phyloP scores from a whole-genome alignment of 2,329 filamentous ascomycete genomes.

The Coniochaeta sp. region DNA sequence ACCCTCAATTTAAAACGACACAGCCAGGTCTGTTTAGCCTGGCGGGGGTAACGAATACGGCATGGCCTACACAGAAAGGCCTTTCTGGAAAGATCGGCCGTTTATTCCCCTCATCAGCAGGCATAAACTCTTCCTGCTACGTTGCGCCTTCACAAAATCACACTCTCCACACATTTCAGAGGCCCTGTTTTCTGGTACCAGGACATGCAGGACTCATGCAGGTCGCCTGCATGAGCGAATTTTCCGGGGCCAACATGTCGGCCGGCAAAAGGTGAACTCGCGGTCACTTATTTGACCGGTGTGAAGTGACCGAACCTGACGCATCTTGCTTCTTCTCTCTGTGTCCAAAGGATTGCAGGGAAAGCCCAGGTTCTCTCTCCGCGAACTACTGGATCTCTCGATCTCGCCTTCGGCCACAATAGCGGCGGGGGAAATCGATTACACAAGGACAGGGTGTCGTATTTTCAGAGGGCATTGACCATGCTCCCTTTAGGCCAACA shows the following conservation, averaged over 20 bases:
- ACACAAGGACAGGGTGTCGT: neutral
- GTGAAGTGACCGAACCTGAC: neutral
- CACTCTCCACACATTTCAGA: neutral
- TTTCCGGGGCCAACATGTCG: neutral
- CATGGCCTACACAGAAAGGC: neutral
- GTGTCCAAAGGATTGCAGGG: neutral
- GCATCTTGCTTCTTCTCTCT: neutral
- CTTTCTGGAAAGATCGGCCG: slow-evolving; percentile 1
- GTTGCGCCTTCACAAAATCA: neutral
- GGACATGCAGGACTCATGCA: neutral
- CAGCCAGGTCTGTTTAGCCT: neutral
- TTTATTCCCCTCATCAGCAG: neutral
- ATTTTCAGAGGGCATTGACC: no score
- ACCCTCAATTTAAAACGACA: slow-evolving; percentile 4
- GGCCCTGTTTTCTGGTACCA: neutral
- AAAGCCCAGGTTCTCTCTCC: neutral
- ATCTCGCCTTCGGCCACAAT: neutral
- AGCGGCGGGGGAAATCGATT: neutral
- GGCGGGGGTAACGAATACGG: neutral
- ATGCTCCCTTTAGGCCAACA: no score
- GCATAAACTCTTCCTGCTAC: neutral
- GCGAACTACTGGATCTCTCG: neutral
- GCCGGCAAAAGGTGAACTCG: neutral
- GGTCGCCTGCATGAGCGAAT: neutral
- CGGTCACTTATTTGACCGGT: neutral